phyloP scores from a whole-genome alignment of 164 flowering plant species.

The Berberis thunbergii region DNA sequence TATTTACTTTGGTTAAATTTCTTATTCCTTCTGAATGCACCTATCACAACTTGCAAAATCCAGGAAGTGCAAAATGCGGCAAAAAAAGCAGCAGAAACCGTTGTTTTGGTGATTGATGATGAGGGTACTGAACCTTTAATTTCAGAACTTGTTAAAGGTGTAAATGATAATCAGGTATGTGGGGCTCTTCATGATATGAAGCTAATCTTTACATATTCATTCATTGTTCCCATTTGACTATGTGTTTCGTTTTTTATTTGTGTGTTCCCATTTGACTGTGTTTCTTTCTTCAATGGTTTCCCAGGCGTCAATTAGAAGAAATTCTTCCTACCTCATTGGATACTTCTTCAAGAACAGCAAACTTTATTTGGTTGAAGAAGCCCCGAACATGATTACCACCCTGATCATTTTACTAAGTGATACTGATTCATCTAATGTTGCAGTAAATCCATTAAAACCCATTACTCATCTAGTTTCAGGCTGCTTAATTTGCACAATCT shows the following conservation, averaged over 20 bases:
- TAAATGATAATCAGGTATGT: constrained; percentile 68
- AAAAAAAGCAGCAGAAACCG: constrained; percentile 94
- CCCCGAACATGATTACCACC: constrained; percentile 80
- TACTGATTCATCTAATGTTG: constrained; percentile 73
- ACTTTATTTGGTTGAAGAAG: constrained; percentile 90
- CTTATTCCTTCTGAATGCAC: too few species aligned
- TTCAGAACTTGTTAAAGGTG: constrained; percentile 83
- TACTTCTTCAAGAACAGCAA: constrained; percentile 90
- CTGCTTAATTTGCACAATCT: neutral
- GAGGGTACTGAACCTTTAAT: constrained; percentile 79
- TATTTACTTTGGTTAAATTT: too few species aligned
- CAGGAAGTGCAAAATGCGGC: constrained; percentile 80
- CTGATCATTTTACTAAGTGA: constrained; percentile 83
- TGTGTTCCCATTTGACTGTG: neutral
- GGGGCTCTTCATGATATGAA: neutral
- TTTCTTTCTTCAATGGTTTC: constrained; percentile 1
- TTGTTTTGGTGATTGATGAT: constrained; percentile 88
- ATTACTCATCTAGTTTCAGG: neutral
- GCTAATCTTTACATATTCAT: too few species aligned
- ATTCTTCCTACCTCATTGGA: constrained; percentile 77
- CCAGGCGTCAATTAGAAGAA: constrained; percentile 72
- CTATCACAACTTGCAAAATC: neutral
- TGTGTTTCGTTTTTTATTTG: neutral
- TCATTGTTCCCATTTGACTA: neutral
- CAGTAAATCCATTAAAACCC: constrained; percentile 30